These are phyloP conservation scores for Syncephalastrum contaminatum DNA, from an alignment of 371 early-diverging fungal genomes.

Conservation along the genomic window DNA sequence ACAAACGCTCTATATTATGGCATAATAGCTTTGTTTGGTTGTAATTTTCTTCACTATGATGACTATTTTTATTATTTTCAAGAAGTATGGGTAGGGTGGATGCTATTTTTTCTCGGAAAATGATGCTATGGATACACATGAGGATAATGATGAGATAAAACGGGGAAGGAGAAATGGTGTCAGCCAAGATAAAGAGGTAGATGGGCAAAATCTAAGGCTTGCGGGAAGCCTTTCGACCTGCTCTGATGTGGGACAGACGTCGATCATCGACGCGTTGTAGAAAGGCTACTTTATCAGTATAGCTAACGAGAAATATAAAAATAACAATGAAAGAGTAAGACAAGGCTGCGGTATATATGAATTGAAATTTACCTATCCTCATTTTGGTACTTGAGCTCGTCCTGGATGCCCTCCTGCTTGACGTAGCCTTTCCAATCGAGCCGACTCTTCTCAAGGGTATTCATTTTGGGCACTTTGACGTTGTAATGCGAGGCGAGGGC, in stretches of 20 bases:
- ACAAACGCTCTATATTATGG: no score
- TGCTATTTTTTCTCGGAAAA: no score
- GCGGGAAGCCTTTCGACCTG: conserved; percentile 29
- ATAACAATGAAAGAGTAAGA: not conserved
- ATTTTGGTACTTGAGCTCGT: conserved; percentile 65
- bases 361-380: conserved; percentile 56
- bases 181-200: not conserved
- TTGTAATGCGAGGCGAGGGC: conserved; percentile 62
- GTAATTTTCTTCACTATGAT: no score
- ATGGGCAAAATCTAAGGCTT: conserved; percentile 14
- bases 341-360: not conserved
- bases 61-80: no score
- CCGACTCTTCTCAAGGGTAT: conserved; percentile 71
- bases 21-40: no score
- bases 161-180: not conserved
- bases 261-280: conserved; percentile 59
- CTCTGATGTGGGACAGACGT: conserved; percentile 42
- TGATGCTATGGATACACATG: no score
- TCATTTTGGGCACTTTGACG: conserved; percentile 66
- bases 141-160: no score
- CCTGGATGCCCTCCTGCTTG: conserved; percentile 63
- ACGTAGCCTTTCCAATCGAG: conserved; percentile 72
- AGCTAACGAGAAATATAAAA: conserved; percentile 25
- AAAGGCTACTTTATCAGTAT: conserved; percentile 65
- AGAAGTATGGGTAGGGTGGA: no score